Evolutionary conservation across 2,329 filamentous ascomycete genomes (phyloP).

Genomic region (Lachnellula subtilissima): DNA sequence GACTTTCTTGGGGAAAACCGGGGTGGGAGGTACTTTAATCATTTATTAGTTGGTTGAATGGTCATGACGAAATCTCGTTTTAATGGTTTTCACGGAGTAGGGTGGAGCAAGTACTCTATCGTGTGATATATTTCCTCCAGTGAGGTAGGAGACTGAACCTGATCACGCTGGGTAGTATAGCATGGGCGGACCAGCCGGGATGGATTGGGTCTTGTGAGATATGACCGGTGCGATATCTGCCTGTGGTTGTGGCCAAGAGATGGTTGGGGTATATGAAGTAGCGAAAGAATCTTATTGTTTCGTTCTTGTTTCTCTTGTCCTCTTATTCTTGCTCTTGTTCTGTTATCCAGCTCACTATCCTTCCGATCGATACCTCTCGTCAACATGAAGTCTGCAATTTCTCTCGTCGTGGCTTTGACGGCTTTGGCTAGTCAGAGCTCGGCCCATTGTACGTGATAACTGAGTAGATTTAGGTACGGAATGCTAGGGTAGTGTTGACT

Average conservation of each 20-base stretch:
- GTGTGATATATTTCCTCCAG: neutral
- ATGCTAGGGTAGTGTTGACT: neutral
- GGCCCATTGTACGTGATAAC: constrained; percentile 13
- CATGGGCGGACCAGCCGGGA: neutral
- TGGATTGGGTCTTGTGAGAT: neutral
- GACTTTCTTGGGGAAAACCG: too few species aligned
- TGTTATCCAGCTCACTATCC: neutral
- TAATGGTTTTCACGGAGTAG: too few species aligned
- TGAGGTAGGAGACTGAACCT: neutral
- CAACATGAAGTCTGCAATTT: constrained; percentile 14
- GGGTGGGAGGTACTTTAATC: too few species aligned
- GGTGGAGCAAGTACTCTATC: too few species aligned
- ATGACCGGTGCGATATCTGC: neutral
- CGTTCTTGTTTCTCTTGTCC: neutral
- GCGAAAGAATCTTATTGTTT: neutral
- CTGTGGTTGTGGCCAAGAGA: neutral
- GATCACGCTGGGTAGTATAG: neutral
- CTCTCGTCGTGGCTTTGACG: constrained; percentile 7
- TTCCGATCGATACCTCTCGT: neutral
- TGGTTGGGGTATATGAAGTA: too few species aligned
- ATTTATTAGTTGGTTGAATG: too few species aligned
- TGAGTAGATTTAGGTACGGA: neutral
- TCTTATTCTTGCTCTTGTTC: neutral
- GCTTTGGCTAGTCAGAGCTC: constrained; percentile 9
- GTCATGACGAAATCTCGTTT: too few species aligned